Conservation (phyloP, 176 grass and related monocot species). For the Elaeis guineensis region DNA sequence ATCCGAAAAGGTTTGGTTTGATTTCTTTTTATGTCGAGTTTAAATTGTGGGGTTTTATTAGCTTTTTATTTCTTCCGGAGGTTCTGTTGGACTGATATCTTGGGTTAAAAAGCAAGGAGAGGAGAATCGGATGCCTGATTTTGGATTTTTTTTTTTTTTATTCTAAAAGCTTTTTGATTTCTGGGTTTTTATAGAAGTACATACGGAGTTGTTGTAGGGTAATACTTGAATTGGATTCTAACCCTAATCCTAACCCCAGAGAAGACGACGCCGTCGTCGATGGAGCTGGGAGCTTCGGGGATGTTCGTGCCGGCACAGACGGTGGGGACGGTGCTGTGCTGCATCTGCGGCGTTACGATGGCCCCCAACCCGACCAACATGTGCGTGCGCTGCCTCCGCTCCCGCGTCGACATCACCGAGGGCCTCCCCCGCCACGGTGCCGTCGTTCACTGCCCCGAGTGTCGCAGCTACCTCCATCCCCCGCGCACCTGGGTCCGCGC, state of each 20-base stretch:
- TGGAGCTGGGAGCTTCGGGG: conserved; percentile 37
- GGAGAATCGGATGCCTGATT: no score
- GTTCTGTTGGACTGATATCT: no score
- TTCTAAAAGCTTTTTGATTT: no score
- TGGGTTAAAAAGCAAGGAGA: no score
- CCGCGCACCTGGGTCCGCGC: conserved; percentile 51
- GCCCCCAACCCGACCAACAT: conserved; percentile 86
- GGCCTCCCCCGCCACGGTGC: conserved; percentile 52
- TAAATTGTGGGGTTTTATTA: no score
- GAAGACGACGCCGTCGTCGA: conserved; percentile 26
- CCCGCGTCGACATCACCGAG: conserved; percentile 66
- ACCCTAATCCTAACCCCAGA: no score
- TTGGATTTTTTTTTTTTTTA: no score
- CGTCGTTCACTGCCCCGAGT: conserved; percentile 59
- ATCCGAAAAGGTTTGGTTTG: no score
- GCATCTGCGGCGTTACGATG: conserved; percentile 83
- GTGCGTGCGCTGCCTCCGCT: conserved; percentile 79
- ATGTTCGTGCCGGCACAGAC: conserved; percentile 88
- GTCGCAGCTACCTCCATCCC: conserved; percentile 49
- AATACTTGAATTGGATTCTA: neutral
- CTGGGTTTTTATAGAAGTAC: no score
- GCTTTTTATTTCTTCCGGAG: no score
- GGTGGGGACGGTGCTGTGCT: conserved; percentile 81
- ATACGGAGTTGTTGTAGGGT: no score
- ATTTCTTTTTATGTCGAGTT: no score